Evolutionary conservation across 2,329 filamentous ascomycete species (phyloP).

Genomic region (Botrytis medusae): DNA sequence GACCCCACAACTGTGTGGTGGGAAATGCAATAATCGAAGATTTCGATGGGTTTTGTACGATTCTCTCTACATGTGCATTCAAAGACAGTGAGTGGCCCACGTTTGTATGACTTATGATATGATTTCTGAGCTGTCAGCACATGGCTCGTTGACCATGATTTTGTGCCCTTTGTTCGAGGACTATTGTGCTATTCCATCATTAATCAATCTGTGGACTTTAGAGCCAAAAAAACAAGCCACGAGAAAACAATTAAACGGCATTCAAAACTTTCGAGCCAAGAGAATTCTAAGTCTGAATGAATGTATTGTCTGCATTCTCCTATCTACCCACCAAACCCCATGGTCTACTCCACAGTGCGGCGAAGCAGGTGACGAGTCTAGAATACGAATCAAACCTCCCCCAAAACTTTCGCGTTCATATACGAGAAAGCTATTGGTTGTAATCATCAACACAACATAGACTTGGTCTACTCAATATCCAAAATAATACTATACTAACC

Average conservation of each 20-base stretch:
- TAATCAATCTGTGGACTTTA: not conserved
- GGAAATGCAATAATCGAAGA: not conserved
- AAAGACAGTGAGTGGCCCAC: slow-evolving; percentile 5
- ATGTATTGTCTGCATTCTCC: not conserved
- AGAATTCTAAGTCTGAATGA: not conserved
- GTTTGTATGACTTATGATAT: not conserved
- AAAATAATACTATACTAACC: not conserved
- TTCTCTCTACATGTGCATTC: not conserved
- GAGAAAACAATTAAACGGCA: not conserved
- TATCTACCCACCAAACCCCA: not conserved
- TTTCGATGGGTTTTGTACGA: not conserved
- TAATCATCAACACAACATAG: not conserved
- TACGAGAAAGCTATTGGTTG: not conserved
- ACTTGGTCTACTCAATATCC: not conserved
- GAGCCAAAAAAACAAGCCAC: not conserved
- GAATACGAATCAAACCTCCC: not conserved
- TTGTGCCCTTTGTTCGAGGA: not conserved
- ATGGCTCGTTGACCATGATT: not conserved
- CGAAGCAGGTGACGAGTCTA: slow-evolving; percentile 13
- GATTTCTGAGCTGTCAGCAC: not conserved
- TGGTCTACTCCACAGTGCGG: not conserved
- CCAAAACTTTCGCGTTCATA: not conserved
- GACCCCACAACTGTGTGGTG: not conserved
- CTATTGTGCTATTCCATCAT: not conserved
- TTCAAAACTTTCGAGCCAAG: not conserved